Percentiles rank a stretch among this genome's conserved stretches.
These are phyloP conservation scores for Phytophthora aleatoria DNA, from an alignment of 352 stramenopile genomes.

Conservation along the genomic window DNA sequence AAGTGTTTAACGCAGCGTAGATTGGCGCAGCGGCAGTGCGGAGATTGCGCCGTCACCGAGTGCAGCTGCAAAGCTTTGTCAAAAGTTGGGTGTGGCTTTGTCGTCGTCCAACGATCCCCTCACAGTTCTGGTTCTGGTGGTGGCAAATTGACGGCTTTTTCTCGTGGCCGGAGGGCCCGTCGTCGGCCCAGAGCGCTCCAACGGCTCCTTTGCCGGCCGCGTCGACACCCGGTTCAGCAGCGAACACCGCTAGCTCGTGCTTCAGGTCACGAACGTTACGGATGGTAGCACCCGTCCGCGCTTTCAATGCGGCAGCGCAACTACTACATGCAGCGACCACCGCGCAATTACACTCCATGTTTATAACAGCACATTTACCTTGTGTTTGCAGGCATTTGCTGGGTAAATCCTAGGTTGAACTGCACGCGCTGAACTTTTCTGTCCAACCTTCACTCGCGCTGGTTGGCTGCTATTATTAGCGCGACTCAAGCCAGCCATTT, in stretches of 20 bases:
- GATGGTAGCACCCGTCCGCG: neutral
- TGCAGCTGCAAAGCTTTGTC: constrained; percentile 23
- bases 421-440: constrained; percentile 6
- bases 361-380: constrained; percentile 3
- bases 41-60: constrained; percentile 6
- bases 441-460: constrained; percentile 8
- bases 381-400: constrained; percentile 5
- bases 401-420: constrained; percentile 21
- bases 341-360: neutral
- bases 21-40: constrained; percentile 5
- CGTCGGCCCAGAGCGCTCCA: constrained; percentile 1
- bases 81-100: constrained; percentile 1
- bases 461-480: constrained; percentile 33
- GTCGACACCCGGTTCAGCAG: constrained; percentile 15
- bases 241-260: constrained; percentile 6
- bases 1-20: constrained; percentile 2
- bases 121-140: neutral
- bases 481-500: constrained; percentile 23
- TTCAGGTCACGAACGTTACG: constrained; percentile 10
- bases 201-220: constrained; percentile 14
- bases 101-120: constrained; percentile 12
- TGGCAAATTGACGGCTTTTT: constrained; percentile 16
- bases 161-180: constrained; percentile 5
- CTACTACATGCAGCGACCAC: neutral
- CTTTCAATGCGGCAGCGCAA: neutral